phyloP scores from a whole-genome alignment of 2,329 filamentous ascomycete species.

The Hirsutella thompsonii region DNA sequence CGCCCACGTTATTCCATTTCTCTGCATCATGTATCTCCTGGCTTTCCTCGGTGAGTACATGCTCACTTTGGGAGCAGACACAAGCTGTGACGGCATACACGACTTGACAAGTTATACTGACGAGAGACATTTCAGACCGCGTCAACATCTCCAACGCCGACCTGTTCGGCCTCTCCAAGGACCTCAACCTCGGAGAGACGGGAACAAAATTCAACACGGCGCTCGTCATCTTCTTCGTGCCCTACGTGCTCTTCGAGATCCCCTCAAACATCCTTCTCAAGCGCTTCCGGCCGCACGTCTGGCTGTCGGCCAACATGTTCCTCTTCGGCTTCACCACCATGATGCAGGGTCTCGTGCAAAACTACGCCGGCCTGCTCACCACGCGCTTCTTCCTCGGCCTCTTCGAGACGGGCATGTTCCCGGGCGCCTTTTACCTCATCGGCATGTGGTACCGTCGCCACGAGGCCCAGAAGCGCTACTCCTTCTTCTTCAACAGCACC shows the following conservation, averaged over 20 bases:
- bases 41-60: conserved; percentile 48
- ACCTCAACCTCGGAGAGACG: conserved; percentile 40
- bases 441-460: conserved; percentile 82
- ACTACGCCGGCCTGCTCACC: conserved; percentile 62
- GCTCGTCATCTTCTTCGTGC: conserved; percentile 70
- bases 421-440: conserved; percentile 51
- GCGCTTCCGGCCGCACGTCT: conserved; percentile 45
- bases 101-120: no score
- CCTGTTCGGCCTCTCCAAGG: conserved; percentile 49
- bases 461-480: conserved; percentile 85
- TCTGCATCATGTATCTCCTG: conserved; percentile 59
- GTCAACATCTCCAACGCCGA: conserved; percentile 73
- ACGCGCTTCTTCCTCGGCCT: conserved; percentile 79
- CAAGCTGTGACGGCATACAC: no score
- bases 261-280: conserved; percentile 58
- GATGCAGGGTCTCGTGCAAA: conserved; percentile 65
- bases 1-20: conserved; percentile 55
- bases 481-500: conserved; percentile 83
- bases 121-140: conserved; percentile 40
- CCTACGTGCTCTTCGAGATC: conserved; percentile 61
- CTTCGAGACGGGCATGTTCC: conserved; percentile 63
- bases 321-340: conserved; percentile 65
- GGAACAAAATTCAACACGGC: conserved; percentile 58
- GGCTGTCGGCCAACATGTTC: conserved; percentile 75
- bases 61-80: no score